phyloP scores from a whole-genome alignment of 78 protist species.

The Dictyostelium capitatum region DNA sequence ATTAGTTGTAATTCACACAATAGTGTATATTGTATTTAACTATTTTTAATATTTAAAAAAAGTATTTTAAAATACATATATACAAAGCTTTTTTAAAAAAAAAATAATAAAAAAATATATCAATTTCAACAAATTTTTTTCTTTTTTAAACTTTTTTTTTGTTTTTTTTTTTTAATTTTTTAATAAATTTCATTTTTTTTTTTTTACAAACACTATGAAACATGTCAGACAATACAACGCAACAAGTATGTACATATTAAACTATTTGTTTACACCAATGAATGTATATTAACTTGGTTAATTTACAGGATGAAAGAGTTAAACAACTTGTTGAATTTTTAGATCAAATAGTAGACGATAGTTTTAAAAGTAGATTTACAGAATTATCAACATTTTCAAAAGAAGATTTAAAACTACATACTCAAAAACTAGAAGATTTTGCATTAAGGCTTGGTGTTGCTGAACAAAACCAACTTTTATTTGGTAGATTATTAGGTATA shows the following conservation, averaged over 20 bases:
- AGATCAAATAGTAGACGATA: constrained; percentile 41
- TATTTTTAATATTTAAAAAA: too few relatives aligned
- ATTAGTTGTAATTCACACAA: background rate
- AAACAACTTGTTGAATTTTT: constrained; percentile 70
- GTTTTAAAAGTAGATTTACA: constrained; percentile 26
- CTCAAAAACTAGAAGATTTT: constrained; percentile 56
- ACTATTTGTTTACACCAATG: background rate
- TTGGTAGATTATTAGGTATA: constrained; percentile 22
- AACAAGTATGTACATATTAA: background rate
- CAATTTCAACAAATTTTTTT: background rate
- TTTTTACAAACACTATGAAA: background rate
- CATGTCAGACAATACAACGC: background rate
- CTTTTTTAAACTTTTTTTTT: background rate
- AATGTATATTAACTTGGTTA: background rate
- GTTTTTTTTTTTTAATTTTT: background rate
- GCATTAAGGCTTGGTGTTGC: constrained; percentile 43
- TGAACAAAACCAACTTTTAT: constrained; percentile 37
- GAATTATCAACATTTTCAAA: constrained; percentile 40
- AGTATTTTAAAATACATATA: too few relatives aligned
- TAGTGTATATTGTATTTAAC: background rate
- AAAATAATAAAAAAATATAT: background rate
- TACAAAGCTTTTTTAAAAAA: too few relatives aligned
- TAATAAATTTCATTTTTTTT: background rate
- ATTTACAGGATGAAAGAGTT: constrained; percentile 23
- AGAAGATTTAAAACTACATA: constrained; percentile 9